A percentile compares a stretch with the other conserved stretches of the same genome.
Evolutionary conservation across 371 early-diverging fungal species (phyloP).

Genomic region (Nematocida ironsii): DNA sequence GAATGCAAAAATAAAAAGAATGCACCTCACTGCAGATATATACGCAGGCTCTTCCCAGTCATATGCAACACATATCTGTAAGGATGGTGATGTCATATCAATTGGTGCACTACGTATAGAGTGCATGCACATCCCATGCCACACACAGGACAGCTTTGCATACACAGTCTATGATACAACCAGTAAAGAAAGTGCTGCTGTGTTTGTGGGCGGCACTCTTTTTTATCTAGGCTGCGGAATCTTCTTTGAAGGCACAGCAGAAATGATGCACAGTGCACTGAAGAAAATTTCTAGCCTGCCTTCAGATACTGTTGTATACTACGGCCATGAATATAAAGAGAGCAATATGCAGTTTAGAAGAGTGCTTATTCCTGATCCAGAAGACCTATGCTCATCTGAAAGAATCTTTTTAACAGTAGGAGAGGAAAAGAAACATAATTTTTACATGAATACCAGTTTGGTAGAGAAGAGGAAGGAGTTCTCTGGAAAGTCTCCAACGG

Average conservation of each 20-base stretch:
- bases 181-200: conserved; percentile 6
- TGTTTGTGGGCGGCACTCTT: conserved; percentile 68
- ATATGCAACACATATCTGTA: conserved; percentile 13
- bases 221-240: conserved; percentile 69
- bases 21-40: conserved; percentile 37
- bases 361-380: not conserved
- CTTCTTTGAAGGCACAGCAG: conserved; percentile 68
- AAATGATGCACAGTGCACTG: conserved; percentile 60
- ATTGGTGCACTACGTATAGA: conserved; percentile 38
- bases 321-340: conserved; percentile 69
- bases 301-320: conserved; percentile 57
- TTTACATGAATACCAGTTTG: conserved; percentile 51
- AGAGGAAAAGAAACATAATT: conserved; percentile 62
- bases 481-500: conserved; percentile 10
- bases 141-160: conserved; percentile 65
- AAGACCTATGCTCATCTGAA: conserved; percentile 6
- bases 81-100: conserved; percentile 32
- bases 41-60: conserved; percentile 33
- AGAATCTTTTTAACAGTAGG: conserved; percentile 57
- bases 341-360: conserved; percentile 59
- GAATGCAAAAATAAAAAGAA: conserved; percentile 50
- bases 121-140: conserved; percentile 65
- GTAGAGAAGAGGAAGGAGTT: conserved; percentile 3
- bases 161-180: conserved; percentile 37
- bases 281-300: conserved; percentile 39